Percentiles rank a stretch among this genome's conserved stretches.
phyloP scores from a whole-genome alignment of 2,329 filamentous ascomycete genomes.

The Apiospora aurea region DNA sequence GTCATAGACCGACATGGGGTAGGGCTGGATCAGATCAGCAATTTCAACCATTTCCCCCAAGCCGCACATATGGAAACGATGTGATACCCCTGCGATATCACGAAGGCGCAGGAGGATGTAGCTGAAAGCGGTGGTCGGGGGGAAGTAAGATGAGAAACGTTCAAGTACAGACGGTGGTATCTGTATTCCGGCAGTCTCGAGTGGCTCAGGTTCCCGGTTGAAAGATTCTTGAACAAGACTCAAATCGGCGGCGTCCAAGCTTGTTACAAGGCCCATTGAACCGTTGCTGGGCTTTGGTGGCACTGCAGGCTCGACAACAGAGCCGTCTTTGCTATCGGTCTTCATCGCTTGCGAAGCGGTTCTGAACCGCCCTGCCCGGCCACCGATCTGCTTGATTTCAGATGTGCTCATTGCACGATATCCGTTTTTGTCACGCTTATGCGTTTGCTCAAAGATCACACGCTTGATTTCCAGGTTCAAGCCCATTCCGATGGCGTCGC shows the following conservation, averaged over 20 bases:
- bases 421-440: constrained; percentile 72
- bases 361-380: constrained; percentile 86
- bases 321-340: constrained; percentile 26
- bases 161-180: constrained; percentile 76
- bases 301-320: constrained; percentile 29
- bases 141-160: constrained; percentile 82
- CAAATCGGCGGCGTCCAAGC: constrained; percentile 76
- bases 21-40: constrained; percentile 77
- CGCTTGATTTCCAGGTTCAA: constrained; percentile 92
- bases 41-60: constrained; percentile 69
- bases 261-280: constrained; percentile 75
- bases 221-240: constrained; percentile 68
- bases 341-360: constrained; percentile 67
- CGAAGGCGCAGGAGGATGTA: constrained; percentile 81
- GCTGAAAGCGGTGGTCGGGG: constrained; percentile 78
- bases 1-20: constrained; percentile 74
- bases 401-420: constrained; percentile 69
- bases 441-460: constrained; percentile 81
- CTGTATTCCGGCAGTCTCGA: constrained; percentile 75
- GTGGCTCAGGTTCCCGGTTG: constrained; percentile 65
- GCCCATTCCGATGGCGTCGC: constrained; percentile 97
- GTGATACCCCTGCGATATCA: constrained; percentile 69
- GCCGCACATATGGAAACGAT: constrained; percentile 74
- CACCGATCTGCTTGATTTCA: constrained; percentile 94
- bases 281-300: constrained; percentile 34